Base-by-base conservation (phyloP, 2,329 filamentous ascomycete genomes). In the Parafenestella ontariensis region DNA sequence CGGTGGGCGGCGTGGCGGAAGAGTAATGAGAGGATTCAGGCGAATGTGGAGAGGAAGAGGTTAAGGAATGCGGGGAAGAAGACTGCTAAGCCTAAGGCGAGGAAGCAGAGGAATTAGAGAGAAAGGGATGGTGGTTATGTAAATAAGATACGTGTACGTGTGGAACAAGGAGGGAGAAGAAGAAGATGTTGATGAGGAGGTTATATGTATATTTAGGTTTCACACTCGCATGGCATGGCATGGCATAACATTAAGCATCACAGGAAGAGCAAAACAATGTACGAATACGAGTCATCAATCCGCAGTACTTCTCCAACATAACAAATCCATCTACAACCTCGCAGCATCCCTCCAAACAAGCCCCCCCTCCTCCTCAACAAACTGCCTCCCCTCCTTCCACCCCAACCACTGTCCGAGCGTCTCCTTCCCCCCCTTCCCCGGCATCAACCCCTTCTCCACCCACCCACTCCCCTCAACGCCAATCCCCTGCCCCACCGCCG, bases 351-450 rank as follows among this genome's bases (percentile, higher is more conserved):
- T 84, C 24, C 83, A 82, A 1, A 65, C 66, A 23, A 72, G 20
- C 0, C 67, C 59, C 13, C 66, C 63, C 17, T 58, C 59, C 36
- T 71, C 65, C 1, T 90, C 79, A n/a, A 85, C 82, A 71, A 88
- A 96, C 28, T 96, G 85, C 54, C 77, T 81, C 0, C 90, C 92
- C 65, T 80, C 84, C 55, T 79, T 82, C 91, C 92, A 96, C 0
- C 91, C 90, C 62, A 89, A 80, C 94, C 94, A 97, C 45, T 82
- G 73, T 46, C 77, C 77, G 58, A 97, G 72, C 3, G 84, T 82
- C 46, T 87, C 84, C 71, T 92, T 88, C 1, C 91, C 92, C 4
- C 90, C 91, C 21, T 87, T 78, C 0, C 92, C 91, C 1, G 90
- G 85, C 3, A 72, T 73, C 50, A 97, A 72, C 0, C 82, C 75